phyloP scores from a whole-genome alignment of 2,329 filamentous ascomycete genomes.

The Phialophora expanda region DNA sequence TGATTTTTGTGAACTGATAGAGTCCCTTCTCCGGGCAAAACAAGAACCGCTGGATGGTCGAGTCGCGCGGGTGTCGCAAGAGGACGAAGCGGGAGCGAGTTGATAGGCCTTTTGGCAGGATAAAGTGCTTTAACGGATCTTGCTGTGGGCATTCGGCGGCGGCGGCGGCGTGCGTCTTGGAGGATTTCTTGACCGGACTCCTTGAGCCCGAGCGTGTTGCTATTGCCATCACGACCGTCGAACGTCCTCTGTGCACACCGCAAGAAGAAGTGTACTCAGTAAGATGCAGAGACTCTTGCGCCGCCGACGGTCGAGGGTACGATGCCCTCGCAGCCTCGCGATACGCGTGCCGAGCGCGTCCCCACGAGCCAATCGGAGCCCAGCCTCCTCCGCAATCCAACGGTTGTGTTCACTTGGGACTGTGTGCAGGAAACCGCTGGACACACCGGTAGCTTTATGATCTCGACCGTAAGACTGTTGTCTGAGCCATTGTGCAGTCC shows the following conservation, averaged over 20 bases:
- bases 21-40: slow-evolving; percentile 65
- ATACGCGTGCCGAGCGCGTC: slow-evolving; percentile 21
- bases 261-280: background rate
- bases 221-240: slow-evolving; percentile 23
- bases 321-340: background rate
- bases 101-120: slow-evolving; percentile 61
- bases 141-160: slow-evolving; percentile 42
- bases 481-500: too few relatives aligned
- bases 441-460: background rate
- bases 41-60: slow-evolving; percentile 58
- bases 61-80: slow-evolving; percentile 60
- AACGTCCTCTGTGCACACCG: too few relatives aligned
- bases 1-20: slow-evolving; percentile 65
- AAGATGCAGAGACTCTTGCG: background rate
- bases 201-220: slow-evolving; percentile 34
- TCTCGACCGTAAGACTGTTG: too few relatives aligned
- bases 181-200: slow-evolving; percentile 36
- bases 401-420: background rate
- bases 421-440: background rate
- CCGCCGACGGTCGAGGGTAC: background rate
- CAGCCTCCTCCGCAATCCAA: slow-evolving; percentile 16
- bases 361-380: slow-evolving; percentile 28
- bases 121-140: slow-evolving; percentile 56
- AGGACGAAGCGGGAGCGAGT: slow-evolving; percentile 61
- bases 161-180: slow-evolving; percentile 1